Percentiles rank a stretch among this genome's conserved stretches.
Evolutionary conservation across 2,329 filamentous ascomycete genomes (phyloP).

Genomic region (Dactylellina cionopaga): DNA sequence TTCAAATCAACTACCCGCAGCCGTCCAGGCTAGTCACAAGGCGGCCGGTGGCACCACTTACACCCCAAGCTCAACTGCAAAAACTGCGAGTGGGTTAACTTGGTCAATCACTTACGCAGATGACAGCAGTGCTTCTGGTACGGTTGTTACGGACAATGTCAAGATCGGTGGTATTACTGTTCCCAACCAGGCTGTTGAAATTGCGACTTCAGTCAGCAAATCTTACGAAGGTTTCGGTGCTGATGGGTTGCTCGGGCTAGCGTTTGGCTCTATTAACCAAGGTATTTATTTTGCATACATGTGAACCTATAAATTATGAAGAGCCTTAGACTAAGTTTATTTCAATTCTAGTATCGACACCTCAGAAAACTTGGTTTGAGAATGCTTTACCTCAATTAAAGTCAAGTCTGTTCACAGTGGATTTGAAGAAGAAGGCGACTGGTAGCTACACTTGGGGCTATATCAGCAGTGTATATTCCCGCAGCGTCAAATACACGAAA

Average conservation of each 20-base stretch:
- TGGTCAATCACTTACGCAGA: slow-evolving; percentile 78
- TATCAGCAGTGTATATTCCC: slow-evolving; percentile 67
- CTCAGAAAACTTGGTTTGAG: slow-evolving; percentile 78
- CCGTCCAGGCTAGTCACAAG: slow-evolving; percentile 65
- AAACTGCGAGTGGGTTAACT: slow-evolving; percentile 61
- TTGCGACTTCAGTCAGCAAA: slow-evolving; percentile 70
- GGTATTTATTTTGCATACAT: slow-evolving; percentile 62
- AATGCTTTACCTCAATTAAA: slow-evolving; percentile 68
- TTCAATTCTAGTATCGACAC: slow-evolving; percentile 65
- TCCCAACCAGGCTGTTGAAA: slow-evolving; percentile 72
- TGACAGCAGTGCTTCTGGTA: slow-evolving; percentile 70
- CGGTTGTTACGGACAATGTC: slow-evolving; percentile 75
- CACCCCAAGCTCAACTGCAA: slow-evolving; percentile 66
- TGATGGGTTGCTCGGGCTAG: slow-evolving; percentile 75
- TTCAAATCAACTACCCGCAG: slow-evolving; percentile 68
- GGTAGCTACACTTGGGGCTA: slow-evolving; percentile 69
- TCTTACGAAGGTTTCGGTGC: slow-evolving; percentile 69
- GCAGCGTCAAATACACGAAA: slow-evolving; percentile 64
- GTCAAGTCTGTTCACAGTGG: slow-evolving; percentile 68
- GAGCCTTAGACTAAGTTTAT: slow-evolving; percentile 70
- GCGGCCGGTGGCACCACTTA: slow-evolving; percentile 61
- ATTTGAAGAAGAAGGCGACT: slow-evolving; percentile 64
- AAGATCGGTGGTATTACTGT: slow-evolving; percentile 73
- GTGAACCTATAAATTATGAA: neutral
- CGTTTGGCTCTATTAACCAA: slow-evolving; percentile 70